Evolutionary conservation across 2,329 filamentous ascomycete species (phyloP), one percentile per base, ranked within the genome.

Genomic region (Fusarium sp.): DNA sequence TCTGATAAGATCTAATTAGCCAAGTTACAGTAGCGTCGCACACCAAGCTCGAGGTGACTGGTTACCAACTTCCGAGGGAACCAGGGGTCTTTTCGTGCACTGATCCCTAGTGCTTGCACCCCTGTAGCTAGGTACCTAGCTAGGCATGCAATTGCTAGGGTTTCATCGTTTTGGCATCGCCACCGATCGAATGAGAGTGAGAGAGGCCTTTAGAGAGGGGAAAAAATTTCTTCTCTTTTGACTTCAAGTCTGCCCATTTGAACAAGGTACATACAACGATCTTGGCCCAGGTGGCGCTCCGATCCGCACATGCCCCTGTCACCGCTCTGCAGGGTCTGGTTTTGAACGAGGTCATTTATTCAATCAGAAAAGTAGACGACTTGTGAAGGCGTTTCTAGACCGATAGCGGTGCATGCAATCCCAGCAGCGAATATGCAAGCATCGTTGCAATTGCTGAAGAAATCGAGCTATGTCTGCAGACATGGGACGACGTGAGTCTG

Each of bases 1-100:
- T 77, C 75, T 70, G 74, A 78, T 76, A 78, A 78, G 74, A 78
- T 77, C 71, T 69, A 69, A 68, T 58, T 60, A 65, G 56, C 56
- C 55, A 52, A 58, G 39, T 50, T 53, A 53, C 50, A 66, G 63
- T 66, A 66, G 63, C 63, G 63, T 43, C 55, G 39, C 47, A 29
- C 58, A 59, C 58, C 61, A 64, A 42, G 38, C 62, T 58, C 41
- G 38, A 65, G 62, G 57, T 65, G 58, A 65, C 62, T 65, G 62
- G 62, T 65, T 65, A 62, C 62, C 62, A 58, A 55, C 64, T 38
- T 41, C 49, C 38, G 29, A 65, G 44, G 31, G 28, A 40, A 24
- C 44, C 61, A 61, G 55, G 58, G 58, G 57, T 58, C 51, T 43
- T 53, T 40, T 49, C 50, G 34, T 34, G 29, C 26, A 55, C 62